A percentile compares a stretch with the other conserved stretches of the same genome.
Evolutionary conservation across 768 basidiomycete genomes (phyloP).

Genomic region (Chalciporus piperatus): DNA sequence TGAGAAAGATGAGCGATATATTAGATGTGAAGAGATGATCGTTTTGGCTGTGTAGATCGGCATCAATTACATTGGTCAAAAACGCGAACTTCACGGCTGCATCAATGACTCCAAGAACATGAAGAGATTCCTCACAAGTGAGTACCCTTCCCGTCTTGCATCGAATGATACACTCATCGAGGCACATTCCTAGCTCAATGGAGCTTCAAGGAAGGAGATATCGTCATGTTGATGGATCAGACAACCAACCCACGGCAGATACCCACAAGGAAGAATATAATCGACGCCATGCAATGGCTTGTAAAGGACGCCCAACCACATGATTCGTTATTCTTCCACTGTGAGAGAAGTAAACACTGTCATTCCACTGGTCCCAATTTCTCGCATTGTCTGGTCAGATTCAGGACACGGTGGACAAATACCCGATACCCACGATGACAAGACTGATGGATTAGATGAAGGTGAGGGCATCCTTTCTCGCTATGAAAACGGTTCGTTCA

Average conservation of each 20-base stretch:
- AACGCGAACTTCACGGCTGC: conserved; percentile 66
- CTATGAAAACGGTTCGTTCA: neutral
- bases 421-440: conserved; percentile 72
- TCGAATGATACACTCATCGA: conserved; percentile 7
- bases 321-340: conserved; percentile 80
- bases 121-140: conserved; percentile 62
- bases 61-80: conserved; percentile 71
- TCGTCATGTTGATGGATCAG: conserved; percentile 56
- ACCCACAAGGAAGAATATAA: conserved; percentile 54
- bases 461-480: conserved; percentile 34
- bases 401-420: conserved; percentile 97
- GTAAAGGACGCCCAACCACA: conserved; percentile 64
- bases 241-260: conserved; percentile 39
- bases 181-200: conserved; percentile 30
- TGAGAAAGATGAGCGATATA: neutral
- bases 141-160: conserved; percentile 11
- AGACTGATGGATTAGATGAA: conserved; percentile 80
- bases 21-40: neutral
- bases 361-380: neutral
- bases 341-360: conserved; percentile 22
- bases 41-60: conserved; percentile 53
- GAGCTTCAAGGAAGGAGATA: conserved; percentile 50
- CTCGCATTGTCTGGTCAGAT: conserved; percentile 41
- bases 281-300: conserved; percentile 63
- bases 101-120: conserved; percentile 79